phyloP scores from a whole-genome alignment of 1,284 basidiomycete genomes.

The Sphaerobolus stellatus region DNA sequence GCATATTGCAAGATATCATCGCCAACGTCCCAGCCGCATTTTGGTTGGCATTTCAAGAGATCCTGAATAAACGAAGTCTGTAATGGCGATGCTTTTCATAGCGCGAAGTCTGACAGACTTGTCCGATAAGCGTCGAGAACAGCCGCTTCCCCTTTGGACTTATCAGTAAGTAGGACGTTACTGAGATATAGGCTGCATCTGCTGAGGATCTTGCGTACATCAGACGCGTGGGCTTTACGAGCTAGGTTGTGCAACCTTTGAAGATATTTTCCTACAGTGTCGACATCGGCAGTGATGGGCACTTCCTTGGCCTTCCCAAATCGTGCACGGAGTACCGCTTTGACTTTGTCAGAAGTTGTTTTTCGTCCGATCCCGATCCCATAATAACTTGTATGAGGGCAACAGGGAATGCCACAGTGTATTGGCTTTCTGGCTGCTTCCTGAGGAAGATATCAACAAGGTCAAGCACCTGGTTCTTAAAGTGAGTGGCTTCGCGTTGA shows the following conservation, averaged over 20 bases:
- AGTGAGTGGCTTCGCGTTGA: conserved; percentile 84
- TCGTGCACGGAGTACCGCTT: conserved; percentile 72
- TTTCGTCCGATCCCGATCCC: conserved; percentile 69
- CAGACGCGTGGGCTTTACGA: conserved; percentile 62
- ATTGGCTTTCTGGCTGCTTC: conserved; percentile 68
- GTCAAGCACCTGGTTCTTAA: conserved; percentile 94
- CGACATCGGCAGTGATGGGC: conserved; percentile 50
- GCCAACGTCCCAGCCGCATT: conserved; percentile 67
- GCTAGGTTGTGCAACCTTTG: conserved; percentile 74
- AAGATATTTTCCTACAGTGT: conserved; percentile 50
- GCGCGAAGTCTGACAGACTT: conserved; percentile 78
- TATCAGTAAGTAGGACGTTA: conserved; percentile 51
- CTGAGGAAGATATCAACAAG: conserved; percentile 83
- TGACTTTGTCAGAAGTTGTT: conserved; percentile 86
- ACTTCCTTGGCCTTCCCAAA: conserved; percentile 75
- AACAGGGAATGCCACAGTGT: conserved; percentile 66
- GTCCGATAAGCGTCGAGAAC: conserved; percentile 60
- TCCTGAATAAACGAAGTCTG: conserved; percentile 79
- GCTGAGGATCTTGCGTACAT: conserved; percentile 64
- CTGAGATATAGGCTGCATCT: conserved; percentile 74
- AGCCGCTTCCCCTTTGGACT: conserved; percentile 37
- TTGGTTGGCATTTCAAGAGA: conserved; percentile 69
- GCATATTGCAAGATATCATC: conserved; percentile 56
- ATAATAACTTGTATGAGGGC: conserved; percentile 78
- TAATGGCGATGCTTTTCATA: conserved; percentile 77